phyloP scores from a whole-genome alignment of 1,139 yeast species.

The Debaryomyces subglobosus region DNA sequence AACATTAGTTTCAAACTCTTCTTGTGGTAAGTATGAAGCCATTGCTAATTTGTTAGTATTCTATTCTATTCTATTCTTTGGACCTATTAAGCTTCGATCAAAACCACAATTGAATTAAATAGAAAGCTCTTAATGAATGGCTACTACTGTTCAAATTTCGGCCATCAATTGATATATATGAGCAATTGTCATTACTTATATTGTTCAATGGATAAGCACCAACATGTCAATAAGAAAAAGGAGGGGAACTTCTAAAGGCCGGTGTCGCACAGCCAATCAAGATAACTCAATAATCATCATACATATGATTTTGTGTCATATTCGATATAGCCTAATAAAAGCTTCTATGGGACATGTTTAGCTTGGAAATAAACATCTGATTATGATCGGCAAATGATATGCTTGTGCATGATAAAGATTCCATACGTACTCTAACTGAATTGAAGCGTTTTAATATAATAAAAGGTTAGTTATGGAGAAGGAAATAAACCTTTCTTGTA shows the following conservation, averaged over 20 bases:
- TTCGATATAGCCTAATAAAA: neutral
- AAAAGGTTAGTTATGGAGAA: neutral
- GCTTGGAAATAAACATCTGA: neutral
- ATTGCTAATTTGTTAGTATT: conserved; percentile 13
- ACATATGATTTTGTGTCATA: conserved; percentile 4
- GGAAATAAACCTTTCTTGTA: neutral
- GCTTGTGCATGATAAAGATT: no score
- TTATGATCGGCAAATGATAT: neutral
- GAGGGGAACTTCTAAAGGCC: conserved; percentile 5
- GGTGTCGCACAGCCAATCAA: conserved; percentile 4
- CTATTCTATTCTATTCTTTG: neutral
- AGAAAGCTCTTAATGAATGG: neutral
- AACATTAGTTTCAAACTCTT: conserved; percentile 43
- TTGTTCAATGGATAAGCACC: neutral
- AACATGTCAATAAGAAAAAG: neutral
- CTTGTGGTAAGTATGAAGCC: conserved; percentile 45
- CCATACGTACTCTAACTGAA: conserved; percentile 3
- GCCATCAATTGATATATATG: neutral
- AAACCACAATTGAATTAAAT: neutral
- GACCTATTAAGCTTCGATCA: neutral
- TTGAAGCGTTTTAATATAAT: conserved; percentile 1
- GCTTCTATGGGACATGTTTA: neutral
- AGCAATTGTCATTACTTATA: neutral
- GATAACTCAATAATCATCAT: neutral
- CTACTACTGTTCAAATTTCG: neutral